These are phyloP conservation scores for Fragaria vesca DNA, from an alignment of 306 rosid genomes.

Conservation along the genomic window DNA sequence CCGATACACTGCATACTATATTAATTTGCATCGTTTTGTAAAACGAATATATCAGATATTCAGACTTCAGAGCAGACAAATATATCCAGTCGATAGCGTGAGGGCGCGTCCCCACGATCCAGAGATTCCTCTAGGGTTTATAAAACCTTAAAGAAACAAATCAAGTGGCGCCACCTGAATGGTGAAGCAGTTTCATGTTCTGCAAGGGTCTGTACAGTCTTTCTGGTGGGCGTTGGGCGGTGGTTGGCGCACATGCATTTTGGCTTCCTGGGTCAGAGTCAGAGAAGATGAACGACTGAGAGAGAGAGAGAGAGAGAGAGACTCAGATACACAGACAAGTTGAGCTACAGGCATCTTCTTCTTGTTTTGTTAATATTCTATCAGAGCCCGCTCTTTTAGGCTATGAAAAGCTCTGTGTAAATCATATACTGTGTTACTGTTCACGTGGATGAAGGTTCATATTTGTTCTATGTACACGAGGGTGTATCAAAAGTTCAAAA, in stretches of 20 bases:
- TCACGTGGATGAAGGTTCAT: constrained; percentile 8
- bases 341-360: background rate
- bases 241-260: constrained; percentile 10
- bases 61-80: background rate
- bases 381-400: constrained; percentile 10
- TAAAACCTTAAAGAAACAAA: background rate
- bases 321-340: background rate
- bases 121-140: constrained; percentile 2
- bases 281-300: background rate
- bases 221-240: constrained; percentile 30
- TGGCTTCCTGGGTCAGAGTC: background rate
- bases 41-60: background rate
- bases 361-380: background rate
- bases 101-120: background rate
- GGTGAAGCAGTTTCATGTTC: background rate
- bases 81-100: background rate
- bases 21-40: background rate
- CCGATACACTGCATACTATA: constrained; percentile 6
- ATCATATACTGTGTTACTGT: background rate
- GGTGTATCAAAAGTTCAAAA: background rate
- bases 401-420: background rate
- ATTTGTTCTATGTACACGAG: background rate
- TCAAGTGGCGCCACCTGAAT: background rate
- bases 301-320: too few species aligned
- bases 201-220: background rate